A percentile compares a stretch with the other conserved stretches of the same genome.
Conservation (phyloP, 148 eudicot species). For the Simmondsia chinensis region DNA sequence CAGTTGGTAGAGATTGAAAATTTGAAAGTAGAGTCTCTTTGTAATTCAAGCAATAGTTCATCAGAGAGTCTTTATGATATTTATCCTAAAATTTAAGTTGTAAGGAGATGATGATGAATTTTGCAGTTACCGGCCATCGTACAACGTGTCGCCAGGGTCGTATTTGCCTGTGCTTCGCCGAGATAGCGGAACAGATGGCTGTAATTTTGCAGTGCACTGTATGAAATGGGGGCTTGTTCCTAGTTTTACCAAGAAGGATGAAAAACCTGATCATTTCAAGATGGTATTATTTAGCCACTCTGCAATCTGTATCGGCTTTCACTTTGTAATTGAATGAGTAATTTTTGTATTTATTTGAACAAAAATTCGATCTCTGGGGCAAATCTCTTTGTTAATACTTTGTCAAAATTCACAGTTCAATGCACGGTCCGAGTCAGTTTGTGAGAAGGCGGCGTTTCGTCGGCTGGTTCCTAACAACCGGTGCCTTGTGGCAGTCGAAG, state of each 20-base stretch:
- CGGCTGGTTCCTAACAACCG: slow-evolving; percentile 84
- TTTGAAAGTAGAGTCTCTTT: too few species aligned
- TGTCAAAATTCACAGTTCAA: slow-evolving; percentile 61
- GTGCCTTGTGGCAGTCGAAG: slow-evolving; percentile 83
- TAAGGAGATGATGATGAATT: too few species aligned
- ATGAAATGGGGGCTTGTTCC: slow-evolving; percentile 99
- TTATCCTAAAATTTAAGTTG: too few species aligned
- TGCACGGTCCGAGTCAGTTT: slow-evolving; percentile 79
- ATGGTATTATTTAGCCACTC: slow-evolving; percentile 68
- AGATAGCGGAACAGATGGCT: slow-evolving; percentile 38
- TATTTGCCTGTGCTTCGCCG: slow-evolving; percentile 68
- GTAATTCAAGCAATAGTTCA: too few species aligned
- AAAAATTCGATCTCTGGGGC: not conserved
- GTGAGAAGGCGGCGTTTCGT: slow-evolving; percentile 90
- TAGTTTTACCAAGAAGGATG: slow-evolving; percentile 86
- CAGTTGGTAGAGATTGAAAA: too few species aligned
- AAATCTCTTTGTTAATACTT: slow-evolving; percentile 1
- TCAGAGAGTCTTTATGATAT: too few species aligned
- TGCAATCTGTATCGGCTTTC: too few species aligned
- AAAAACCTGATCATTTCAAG: slow-evolving; percentile 80
- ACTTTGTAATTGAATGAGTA: not conserved
- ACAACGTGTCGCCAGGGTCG: slow-evolving; percentile 83
- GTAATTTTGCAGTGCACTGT: slow-evolving; percentile 56
- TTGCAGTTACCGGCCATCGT: slow-evolving; percentile 55
- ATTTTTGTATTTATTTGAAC: not conserved